These are phyloP conservation scores for Dittrichia graveolens DNA, from an alignment of 129 eudicot species.

Conservation along the genomic window DNA sequence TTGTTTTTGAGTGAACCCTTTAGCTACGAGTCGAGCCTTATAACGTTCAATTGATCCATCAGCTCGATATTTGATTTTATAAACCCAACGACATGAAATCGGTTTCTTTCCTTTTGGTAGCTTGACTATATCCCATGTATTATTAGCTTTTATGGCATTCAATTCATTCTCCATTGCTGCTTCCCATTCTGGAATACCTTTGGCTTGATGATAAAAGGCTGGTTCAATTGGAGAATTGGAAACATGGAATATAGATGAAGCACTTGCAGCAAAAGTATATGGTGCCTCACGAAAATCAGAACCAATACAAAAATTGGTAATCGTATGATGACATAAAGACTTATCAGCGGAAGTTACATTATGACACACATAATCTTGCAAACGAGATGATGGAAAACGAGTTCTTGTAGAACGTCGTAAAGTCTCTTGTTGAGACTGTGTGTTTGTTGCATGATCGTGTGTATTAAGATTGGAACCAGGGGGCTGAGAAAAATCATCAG, in stretches of 20 bases:
- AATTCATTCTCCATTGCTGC: background rate
- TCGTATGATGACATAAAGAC: background rate
- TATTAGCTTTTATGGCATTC: background rate
- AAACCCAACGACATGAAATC: too few relatives aligned
- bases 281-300: background rate
- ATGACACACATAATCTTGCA: background rate
- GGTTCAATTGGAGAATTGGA: background rate
- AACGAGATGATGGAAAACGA: background rate
- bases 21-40: too few relatives aligned
- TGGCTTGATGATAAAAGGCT: background rate
- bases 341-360: background rate
- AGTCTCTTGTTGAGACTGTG: background rate
- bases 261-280: background rate
- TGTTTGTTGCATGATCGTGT: too few relatives aligned
- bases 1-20: too few relatives aligned
- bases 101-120: too few relatives aligned
- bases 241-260: background rate
- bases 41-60: too few relatives aligned
- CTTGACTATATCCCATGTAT: background rate
- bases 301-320: background rate
- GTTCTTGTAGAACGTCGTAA: background rate
- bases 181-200: background rate
- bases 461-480: background rate
- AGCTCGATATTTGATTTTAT: too few relatives aligned
- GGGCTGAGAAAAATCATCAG: background rate